phyloP scores from a whole-genome alignment of 768 basidiomycete species.

The Pulveroboletus sp. region DNA sequence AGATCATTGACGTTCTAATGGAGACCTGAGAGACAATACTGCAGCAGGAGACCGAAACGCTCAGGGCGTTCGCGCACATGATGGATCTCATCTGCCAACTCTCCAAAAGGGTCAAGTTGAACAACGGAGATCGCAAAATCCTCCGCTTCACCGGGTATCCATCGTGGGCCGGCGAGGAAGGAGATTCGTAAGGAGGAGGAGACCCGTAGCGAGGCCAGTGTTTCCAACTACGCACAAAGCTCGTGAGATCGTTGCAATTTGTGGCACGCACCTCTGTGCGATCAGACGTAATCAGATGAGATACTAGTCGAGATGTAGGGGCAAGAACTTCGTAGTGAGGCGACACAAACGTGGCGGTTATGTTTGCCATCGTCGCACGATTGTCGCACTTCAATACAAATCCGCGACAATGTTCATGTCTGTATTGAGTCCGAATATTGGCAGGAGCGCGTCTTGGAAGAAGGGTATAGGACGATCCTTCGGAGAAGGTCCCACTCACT shows the following conservation, averaged over 20 bases:
- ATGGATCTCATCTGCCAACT: not conserved
- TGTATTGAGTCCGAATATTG: not conserved
- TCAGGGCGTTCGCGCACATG: not conserved
- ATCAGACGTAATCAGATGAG: not conserved
- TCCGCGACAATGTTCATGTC: not conserved
- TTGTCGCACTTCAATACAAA: not conserved
- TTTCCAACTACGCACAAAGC: not conserved
- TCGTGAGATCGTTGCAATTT: not conserved
- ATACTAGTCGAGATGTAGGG: too few species aligned
- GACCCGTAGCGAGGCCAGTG: not conserved
- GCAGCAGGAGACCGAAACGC: too few species aligned
- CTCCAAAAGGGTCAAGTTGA: too few species aligned
- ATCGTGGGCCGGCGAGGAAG: not conserved
- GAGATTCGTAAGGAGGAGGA: not conserved
- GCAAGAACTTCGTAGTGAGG: too few species aligned
- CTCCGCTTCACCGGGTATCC: not conserved
- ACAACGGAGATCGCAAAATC: too few species aligned
- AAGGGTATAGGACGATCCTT: not conserved
- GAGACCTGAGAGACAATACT: not conserved
- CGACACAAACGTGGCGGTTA: too few species aligned
- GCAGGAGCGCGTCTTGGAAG: not conserved
- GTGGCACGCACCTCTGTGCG: too few species aligned
- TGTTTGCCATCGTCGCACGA: not conserved
- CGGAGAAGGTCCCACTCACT: not conserved
- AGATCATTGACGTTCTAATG: too few species aligned